Evolutionary conservation across 495 filamentous ascomycete species (phyloP).

Genomic region (Trichoderma asperelloides): DNA sequence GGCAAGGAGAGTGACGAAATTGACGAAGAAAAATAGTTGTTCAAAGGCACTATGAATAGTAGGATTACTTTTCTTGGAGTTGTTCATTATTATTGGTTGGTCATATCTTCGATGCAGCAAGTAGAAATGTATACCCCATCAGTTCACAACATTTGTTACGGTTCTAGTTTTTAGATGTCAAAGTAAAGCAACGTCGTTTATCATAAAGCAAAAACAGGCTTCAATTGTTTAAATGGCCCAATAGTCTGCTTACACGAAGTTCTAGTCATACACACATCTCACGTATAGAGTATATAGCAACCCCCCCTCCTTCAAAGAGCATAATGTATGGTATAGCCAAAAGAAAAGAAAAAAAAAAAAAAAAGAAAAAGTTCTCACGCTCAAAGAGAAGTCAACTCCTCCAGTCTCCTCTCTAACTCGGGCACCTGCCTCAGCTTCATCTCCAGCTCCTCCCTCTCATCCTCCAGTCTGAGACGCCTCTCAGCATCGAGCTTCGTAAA

Average conservation of each 20-base stretch:
- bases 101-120: too few species aligned
- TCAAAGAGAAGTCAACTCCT: slow-evolving; percentile 44
- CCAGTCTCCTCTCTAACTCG: slow-evolving; percentile 77
- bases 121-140: too few species aligned
- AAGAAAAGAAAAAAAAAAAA: neutral
- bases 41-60: neutral
- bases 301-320: slow-evolving; percentile 6
- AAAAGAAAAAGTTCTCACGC: neutral
- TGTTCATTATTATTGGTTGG: too few species aligned
- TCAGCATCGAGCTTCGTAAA: slow-evolving; percentile 91
- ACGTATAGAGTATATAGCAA: neutral
- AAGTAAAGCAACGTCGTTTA: too few species aligned
- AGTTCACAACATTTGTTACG: too few species aligned
- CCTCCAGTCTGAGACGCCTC: slow-evolving; percentile 73
- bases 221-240: neutral
- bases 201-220: neutral
- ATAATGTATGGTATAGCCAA: neutral
- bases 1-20: neutral
- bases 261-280: neutral
- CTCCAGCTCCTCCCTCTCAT: slow-evolving; percentile 94
- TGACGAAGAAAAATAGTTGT: neutral
- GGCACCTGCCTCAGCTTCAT: slow-evolving; percentile 72
- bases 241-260: neutral
- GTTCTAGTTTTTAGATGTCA: too few species aligned
- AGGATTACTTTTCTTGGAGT: neutral